Evolutionary conservation across 139 green algal species (phyloP).

Genomic region (Klebsormidium nitens): DNA sequence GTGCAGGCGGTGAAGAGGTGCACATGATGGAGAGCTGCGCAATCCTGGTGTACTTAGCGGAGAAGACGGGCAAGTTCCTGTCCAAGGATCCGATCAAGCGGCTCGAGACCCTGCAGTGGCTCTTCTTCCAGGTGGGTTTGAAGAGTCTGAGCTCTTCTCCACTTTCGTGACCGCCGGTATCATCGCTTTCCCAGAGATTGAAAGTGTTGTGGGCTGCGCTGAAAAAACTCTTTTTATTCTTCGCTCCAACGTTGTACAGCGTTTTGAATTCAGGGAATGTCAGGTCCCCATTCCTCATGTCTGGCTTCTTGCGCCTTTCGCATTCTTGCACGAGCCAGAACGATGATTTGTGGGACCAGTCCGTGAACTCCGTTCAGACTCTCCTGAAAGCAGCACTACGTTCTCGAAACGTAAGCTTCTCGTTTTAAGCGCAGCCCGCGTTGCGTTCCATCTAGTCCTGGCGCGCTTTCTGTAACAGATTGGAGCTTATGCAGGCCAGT

Average conservation of each 20-base stretch:
- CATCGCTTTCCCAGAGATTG: not conserved
- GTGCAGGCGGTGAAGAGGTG: conserved; percentile 28
- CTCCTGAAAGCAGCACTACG: too few species aligned
- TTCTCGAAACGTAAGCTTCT: too few species aligned
- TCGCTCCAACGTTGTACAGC: not conserved
- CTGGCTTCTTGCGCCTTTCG: not conserved
- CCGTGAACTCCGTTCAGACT: too few species aligned
- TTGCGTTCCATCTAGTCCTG: too few species aligned
- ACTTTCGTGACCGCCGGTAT: conserved; percentile 16
- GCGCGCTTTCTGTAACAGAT: too few species aligned
- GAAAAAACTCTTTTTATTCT: not conserved
- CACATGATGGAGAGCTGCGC: conserved; percentile 47
- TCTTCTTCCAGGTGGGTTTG: conserved; percentile 44
- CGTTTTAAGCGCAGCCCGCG: too few species aligned
- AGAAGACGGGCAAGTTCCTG: conserved; percentile 47
- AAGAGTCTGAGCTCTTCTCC: conserved; percentile 37
- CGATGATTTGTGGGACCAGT: too few species aligned
- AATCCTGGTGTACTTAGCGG: conserved; percentile 49
- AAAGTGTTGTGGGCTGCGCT: not conserved
- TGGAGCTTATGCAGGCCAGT: too few species aligned
- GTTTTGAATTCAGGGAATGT: too few species aligned
- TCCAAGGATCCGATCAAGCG: conserved; percentile 28
- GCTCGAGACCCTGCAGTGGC: conserved; percentile 44
- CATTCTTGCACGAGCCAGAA: too few species aligned
- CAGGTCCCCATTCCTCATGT: not conserved